These are phyloP conservation scores for Mycena galopus DNA, from an alignment of 768 basidiomycete species.

Conservation along the genomic window DNA sequence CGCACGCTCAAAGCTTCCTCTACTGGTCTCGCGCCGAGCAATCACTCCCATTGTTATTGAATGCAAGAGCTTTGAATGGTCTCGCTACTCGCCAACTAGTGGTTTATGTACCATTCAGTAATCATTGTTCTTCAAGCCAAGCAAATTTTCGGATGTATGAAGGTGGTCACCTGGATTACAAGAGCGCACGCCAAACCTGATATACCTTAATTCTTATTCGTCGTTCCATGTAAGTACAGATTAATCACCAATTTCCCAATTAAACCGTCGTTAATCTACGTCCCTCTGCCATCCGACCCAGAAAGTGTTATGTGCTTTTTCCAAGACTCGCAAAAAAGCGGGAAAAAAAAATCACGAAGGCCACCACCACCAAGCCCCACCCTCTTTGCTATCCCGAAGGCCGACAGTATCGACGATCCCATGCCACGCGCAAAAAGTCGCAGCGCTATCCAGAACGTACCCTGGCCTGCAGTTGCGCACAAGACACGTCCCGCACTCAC, in stretches of 20 bases:
- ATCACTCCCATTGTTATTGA: too few relatives aligned
- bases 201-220: too few relatives aligned
- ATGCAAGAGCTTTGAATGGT: too few relatives aligned
- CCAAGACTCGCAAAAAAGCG: too few relatives aligned
- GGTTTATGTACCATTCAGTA: too few relatives aligned
- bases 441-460: neutral
- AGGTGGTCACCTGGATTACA: too few relatives aligned
- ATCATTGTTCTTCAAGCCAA: too few relatives aligned
- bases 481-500: constrained; percentile 6
- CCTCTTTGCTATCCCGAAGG: neutral
- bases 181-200: too few relatives aligned
- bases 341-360: neutral
- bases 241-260: neutral
- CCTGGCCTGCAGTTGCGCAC: constrained; percentile 14
- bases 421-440: constrained; percentile 8
- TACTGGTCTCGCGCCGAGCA: too few relatives aligned
- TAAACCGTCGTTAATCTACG: neutral
- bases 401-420: neutral
- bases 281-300: neutral
- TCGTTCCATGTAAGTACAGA: neutral
- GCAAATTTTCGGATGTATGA: too few relatives aligned
- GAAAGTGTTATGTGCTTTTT: neutral
- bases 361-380: constrained; percentile 3
- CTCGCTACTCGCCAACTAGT: too few relatives aligned
- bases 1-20: too few relatives aligned